These are phyloP conservation scores for Cryptosporidium ryanae DNA, from an alignment of 169 alveolate species.

Conservation along the genomic window DNA sequence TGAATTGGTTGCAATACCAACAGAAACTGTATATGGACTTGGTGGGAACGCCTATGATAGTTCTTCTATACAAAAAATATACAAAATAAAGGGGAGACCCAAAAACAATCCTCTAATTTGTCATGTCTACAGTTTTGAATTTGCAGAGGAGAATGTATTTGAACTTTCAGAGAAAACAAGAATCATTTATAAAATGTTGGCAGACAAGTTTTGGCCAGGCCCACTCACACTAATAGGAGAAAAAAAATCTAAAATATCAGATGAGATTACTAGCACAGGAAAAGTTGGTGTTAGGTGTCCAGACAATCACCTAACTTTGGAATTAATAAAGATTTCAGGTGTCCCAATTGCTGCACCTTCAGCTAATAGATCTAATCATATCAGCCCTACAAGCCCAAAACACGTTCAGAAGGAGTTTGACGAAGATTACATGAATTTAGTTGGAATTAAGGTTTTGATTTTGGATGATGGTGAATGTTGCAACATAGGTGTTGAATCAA, in stretches of 20 bases:
- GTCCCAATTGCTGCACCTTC: slow-evolving; percentile 96
- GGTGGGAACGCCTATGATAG: slow-evolving; percentile 95
- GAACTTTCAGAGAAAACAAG: slow-evolving; percentile 81
- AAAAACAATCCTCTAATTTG: slow-evolving; percentile 94
- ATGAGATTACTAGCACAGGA: slow-evolving; percentile 89
- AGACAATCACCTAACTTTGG: slow-evolving; percentile 85
- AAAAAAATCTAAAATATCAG: slow-evolving; percentile 86
- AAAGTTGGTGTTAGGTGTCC: slow-evolving; percentile 94
- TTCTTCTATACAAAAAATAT: slow-evolving; percentile 88
- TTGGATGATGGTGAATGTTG: slow-evolving; percentile 92
- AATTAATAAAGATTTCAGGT: slow-evolving; percentile 82
- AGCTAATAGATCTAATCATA: slow-evolving; percentile 96
- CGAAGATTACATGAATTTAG: slow-evolving; percentile 79
- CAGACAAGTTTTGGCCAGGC: slow-evolving; percentile 93
- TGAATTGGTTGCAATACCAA: slow-evolving; percentile 94
- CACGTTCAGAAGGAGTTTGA: slow-evolving; percentile 93
- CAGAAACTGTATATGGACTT: slow-evolving; percentile 97
- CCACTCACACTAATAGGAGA: slow-evolving; percentile 92
- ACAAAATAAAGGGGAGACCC: slow-evolving; percentile 92
- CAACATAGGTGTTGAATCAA: slow-evolving; percentile 94
- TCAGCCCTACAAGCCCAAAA: slow-evolving; percentile 93
- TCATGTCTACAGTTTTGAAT: slow-evolving; percentile 87
- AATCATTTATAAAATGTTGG: slow-evolving; percentile 80
- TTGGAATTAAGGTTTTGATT: slow-evolving; percentile 83
- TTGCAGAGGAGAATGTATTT: slow-evolving; percentile 85